These are phyloP conservation scores for Aspergillus sclerotiicarbonarius DNA, from an alignment of 495 filamentous ascomycete genomes.

Conservation along the genomic window DNA sequence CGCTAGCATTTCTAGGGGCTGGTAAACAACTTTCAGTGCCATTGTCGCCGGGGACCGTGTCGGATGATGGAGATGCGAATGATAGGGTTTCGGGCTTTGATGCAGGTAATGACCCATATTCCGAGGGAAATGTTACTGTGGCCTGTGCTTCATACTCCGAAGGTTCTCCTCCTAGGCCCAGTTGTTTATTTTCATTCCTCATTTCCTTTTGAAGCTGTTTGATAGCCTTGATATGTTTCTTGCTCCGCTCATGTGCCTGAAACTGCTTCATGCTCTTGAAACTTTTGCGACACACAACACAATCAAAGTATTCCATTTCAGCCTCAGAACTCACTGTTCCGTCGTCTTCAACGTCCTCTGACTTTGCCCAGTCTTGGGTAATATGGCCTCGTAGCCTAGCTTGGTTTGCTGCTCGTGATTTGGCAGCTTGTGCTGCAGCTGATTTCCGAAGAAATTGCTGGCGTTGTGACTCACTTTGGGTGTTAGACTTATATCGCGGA, in stretches of 20 bases:
- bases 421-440: conserved; percentile 78
- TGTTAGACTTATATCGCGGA: conserved; percentile 69
- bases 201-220: conserved; percentile 78
- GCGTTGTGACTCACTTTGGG: conserved; percentile 73
- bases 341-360: conserved; percentile 53
- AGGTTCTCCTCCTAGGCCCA: conserved; percentile 23
- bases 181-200: conserved; percentile 65
- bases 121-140: neutral
- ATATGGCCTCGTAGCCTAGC: conserved; percentile 65
- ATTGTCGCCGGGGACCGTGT: neutral
- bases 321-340: conserved; percentile 55
- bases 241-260: conserved; percentile 92
- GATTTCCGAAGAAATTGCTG: conserved; percentile 77
- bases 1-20: neutral
- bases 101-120: neutral
- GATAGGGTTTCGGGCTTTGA: neutral
- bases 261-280: conserved; percentile 95
- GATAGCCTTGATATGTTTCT: conserved; percentile 87
- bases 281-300: conserved; percentile 83
- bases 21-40: neutral
- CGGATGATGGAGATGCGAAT: neutral
- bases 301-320: conserved; percentile 69
- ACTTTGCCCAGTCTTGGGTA: conserved; percentile 76
- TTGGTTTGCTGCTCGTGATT: conserved; percentile 76
- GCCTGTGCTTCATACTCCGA: neutral